These are phyloP conservation scores for Nepenthes gracilis DNA, from an alignment of 148 eudicot species.

Conservation along the genomic window DNA sequence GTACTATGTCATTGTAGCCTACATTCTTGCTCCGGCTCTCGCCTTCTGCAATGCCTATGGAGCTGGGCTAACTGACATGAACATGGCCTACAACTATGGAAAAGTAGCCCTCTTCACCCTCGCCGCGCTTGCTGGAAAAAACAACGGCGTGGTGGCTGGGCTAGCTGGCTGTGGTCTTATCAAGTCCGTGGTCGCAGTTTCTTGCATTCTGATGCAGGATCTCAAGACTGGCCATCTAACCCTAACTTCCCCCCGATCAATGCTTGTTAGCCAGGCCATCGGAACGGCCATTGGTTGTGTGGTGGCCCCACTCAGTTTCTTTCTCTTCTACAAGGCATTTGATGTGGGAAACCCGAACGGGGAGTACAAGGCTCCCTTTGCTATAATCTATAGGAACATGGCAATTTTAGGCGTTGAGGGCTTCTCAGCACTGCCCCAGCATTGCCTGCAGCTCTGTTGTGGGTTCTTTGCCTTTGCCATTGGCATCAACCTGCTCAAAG, in stretches of 20 bases:
- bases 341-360: conserved; percentile 58
- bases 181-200: conserved; percentile 55
- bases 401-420: conserved; percentile 74
- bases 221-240: conserved; percentile 67
- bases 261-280: conserved; percentile 60
- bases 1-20: conserved; percentile 53
- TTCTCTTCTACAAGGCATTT: conserved; percentile 56
- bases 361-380: conserved; percentile 68
- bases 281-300: conserved; percentile 66
- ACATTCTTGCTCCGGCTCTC: conserved; percentile 48
- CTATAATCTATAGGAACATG: conserved; percentile 59
- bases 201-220: conserved; percentile 62
- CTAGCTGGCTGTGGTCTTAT: conserved; percentile 66
- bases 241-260: conserved; percentile 58
- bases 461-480: conserved; percentile 53
- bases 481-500: conserved; percentile 32
- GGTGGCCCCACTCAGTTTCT: conserved; percentile 50
- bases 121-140: conserved; percentile 40
- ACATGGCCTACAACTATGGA: conserved; percentile 75
- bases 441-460: conserved; percentile 58
- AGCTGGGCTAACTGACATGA: conserved; percentile 74
- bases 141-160: conserved; percentile 64
- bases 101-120: conserved; percentile 68
- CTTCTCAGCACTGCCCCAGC: conserved; percentile 52
- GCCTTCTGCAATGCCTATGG: conserved; percentile 81